Conservation (phyloP, 306 rosid genomes). For the Malus sylvestris region DNA sequence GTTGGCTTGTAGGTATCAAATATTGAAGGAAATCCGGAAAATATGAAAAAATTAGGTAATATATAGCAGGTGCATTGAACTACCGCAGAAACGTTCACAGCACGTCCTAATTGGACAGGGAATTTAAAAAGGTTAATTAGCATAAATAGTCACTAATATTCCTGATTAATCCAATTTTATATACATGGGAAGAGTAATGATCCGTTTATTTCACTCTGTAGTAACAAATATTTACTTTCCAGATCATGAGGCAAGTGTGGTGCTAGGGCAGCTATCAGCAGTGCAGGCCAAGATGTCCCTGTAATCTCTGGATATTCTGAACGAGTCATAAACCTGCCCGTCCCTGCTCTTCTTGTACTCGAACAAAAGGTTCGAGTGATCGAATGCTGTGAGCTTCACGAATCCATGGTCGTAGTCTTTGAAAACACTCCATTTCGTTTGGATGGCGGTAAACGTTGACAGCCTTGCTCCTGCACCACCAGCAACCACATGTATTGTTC, state of each 20-base stretch:
- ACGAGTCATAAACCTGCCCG: slow-evolving; percentile 72
- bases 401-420: slow-evolving; percentile 78
- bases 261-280: slow-evolving; percentile 54
- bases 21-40: neutral
- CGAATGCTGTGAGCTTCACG: slow-evolving; percentile 76
- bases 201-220: neutral
- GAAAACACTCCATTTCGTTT: slow-evolving; percentile 71
- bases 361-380: slow-evolving; percentile 70
- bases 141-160: neutral
- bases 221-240: neutral
- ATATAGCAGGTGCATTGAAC: neutral
- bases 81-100: neutral
- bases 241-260: slow-evolving; percentile 61
- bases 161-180: neutral
- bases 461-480: slow-evolving; percentile 92
- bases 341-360: slow-evolving; percentile 94
- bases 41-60: neutral
- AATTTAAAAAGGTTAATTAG: neutral
- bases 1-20: neutral
- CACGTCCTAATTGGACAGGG: neutral
- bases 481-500: slow-evolving; percentile 83
- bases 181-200: neutral
- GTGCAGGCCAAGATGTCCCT: slow-evolving; percentile 74
- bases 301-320: slow-evolving; percentile 64
- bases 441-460: slow-evolving; percentile 47